These are phyloP conservation scores for Lipomyces orientalis DNA, from an alignment of 805 yeast species.

Conservation along the genomic window DNA sequence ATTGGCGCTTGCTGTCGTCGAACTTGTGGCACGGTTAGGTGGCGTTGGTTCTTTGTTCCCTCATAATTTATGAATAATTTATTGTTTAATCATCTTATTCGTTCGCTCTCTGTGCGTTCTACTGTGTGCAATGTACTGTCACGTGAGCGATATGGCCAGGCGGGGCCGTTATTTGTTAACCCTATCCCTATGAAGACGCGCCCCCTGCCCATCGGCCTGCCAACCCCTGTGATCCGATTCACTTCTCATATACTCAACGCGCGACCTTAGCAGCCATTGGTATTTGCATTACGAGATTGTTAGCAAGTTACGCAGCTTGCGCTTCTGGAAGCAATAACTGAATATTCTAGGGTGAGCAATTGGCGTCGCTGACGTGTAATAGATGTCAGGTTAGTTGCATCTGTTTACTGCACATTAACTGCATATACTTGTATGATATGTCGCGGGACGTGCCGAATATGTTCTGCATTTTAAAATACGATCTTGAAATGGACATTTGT, in stretches of 20 bases:
- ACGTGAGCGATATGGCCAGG: too few species aligned
- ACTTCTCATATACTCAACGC: not conserved
- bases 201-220: not conserved
- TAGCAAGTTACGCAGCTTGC: not conserved
- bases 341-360: not conserved
- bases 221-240: not conserved
- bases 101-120: too few species aligned
- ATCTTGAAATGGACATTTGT: not conserved
- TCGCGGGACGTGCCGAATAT: not conserved
- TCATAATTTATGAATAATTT: not conserved
- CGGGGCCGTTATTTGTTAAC: too few species aligned
- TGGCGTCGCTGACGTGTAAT: not conserved
- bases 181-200: not conserved
- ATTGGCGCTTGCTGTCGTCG: not conserved
- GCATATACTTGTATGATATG: not conserved
- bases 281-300: not conserved
- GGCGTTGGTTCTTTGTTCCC: not conserved
- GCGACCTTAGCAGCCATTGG: not conserved
- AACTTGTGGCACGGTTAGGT: not conserved
- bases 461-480: not conserved
- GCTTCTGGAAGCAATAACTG: not conserved
- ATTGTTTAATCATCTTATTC: not conserved
- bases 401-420: not conserved
- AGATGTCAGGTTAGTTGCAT: constrained; percentile 1
- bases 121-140: too few species aligned